Evolutionary conservation across 169 alveolate genomes (phyloP), one percentile per base, ranked within the genome.

Genomic region (Plasmodium gallinaceum): DNA sequence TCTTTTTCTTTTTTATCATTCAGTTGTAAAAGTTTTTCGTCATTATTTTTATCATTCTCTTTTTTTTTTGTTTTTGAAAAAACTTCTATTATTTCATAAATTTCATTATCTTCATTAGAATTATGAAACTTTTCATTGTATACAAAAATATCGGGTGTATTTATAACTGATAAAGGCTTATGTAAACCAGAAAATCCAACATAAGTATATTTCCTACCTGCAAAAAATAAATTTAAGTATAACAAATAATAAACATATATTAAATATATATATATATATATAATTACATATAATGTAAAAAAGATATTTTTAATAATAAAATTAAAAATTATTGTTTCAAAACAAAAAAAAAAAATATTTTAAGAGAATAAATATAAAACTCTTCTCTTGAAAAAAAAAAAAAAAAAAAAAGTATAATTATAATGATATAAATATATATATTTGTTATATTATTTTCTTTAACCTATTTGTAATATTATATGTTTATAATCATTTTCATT

Each of bases 141-240:
- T 10, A 69, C 51, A 83, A 83, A 83, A 69, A 83, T 42, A 54
- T 68, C 43, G 9, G 91, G 91, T 0, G 91, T 83, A 18, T 18
- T 43, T 24, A 37, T 32, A 66, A 83, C 74, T 12, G 61, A 66
- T 61, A 62, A 12, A n/a, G 91, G 91, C 24, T 83, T 83, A 18
- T 83, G 74, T 5, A 83, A 51, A 2, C 85, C 85, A 6, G 86
- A 83, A 54, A 54, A 68, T 7, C 91, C 91, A 32, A 58, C 54
- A 54, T 83, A 83, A 58, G 91, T 83, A 16, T 83, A 83, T 69
- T 83, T 83, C 39, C 91, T n/a, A 46, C 91, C 91, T 83, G 42
- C 43, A 75, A 42, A 61, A 75, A 48, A 7, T 8, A 9, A 5
- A 58, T 6, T 5, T 7, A 64, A 39, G 22, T 5, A 2, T 1